phyloP scores from a whole-genome alignment of 140 eudicot genomes.

The Bidens hawaiensis region DNA sequence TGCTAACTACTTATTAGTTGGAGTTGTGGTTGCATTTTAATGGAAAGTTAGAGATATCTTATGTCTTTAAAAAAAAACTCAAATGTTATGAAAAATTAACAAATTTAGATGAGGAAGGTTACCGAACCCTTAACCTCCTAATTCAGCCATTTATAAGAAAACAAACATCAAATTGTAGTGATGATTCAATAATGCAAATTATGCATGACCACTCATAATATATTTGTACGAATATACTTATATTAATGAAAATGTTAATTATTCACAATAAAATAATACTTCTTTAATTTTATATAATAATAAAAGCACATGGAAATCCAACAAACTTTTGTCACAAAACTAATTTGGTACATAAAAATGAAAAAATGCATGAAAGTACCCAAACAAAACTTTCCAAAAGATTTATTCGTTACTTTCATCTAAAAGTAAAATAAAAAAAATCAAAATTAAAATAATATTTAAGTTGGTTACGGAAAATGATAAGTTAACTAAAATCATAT shows the following conservation, averaged over 20 bases:
- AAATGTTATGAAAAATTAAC: no score
- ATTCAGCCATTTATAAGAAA: no score
- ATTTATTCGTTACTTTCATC: slow-evolving; percentile 5
- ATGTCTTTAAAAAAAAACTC: neutral
- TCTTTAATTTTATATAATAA: neutral
- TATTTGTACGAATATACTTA: neutral
- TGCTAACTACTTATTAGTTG: no score
- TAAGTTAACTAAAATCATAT: no score
- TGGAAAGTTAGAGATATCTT: no score
- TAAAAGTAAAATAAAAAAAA: neutral
- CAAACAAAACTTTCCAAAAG: neutral
- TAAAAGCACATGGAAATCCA: neutral
- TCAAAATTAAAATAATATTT: neutral
- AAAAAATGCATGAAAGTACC: neutral
- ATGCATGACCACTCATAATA: neutral
- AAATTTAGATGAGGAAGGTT: neutral
- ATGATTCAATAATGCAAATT: no score
- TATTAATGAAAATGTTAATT: neutral
- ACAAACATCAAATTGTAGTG: neutral
- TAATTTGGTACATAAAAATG: neutral
- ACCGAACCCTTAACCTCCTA: no score
- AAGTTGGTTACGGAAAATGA: no score
- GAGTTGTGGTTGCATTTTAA: no score
- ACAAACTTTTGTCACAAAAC: slow-evolving; percentile 13
- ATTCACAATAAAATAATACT: no score